These are phyloP conservation scores for Globisporangium ultimum DNA, from an alignment of 352 stramenopile species.

Conservation along the genomic window DNA sequence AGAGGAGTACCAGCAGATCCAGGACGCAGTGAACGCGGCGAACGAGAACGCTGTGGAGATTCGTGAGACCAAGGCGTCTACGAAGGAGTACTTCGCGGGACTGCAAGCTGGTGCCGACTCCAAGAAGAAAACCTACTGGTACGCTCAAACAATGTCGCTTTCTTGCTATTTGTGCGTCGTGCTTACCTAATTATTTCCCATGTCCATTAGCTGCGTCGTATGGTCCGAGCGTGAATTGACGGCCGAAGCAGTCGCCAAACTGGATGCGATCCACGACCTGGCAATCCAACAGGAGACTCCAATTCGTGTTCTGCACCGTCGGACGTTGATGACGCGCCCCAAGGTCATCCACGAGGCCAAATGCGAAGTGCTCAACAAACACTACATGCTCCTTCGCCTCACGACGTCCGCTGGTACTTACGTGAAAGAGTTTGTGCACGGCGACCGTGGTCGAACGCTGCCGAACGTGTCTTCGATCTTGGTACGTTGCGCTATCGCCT, in stretches of 20 bases:
- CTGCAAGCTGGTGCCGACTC: constrained; percentile 80
- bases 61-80: constrained; percentile 72
- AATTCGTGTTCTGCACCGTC: constrained; percentile 96
- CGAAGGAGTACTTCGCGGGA: constrained; percentile 76
- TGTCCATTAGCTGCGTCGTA: constrained; percentile 60
- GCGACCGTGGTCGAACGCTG: constrained; percentile 96
- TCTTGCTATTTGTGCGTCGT: not conserved
- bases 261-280: constrained; percentile 82
- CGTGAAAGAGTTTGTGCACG: constrained; percentile 99
- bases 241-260: constrained; percentile 49
- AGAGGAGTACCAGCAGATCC: constrained; percentile 46
- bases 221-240: constrained; percentile 68
- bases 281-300: constrained; percentile 95
- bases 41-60: constrained; percentile 79
- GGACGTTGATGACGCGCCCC: constrained; percentile 90
- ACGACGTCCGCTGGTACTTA: constrained; percentile 96
- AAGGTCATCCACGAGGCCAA: constrained; percentile 89
- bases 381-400: constrained; percentile 96
- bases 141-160: constrained; percentile 4
- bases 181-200: not conserved
- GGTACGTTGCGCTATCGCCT: too few relatives aligned
- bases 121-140: constrained; percentile 89
- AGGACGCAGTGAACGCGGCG: constrained; percentile 61
- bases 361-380: constrained; percentile 91
- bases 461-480: constrained; percentile 93